Evolutionary conservation across 352 stramenopile genomes (phyloP).

Genomic region (Phytophthora constricta): DNA sequence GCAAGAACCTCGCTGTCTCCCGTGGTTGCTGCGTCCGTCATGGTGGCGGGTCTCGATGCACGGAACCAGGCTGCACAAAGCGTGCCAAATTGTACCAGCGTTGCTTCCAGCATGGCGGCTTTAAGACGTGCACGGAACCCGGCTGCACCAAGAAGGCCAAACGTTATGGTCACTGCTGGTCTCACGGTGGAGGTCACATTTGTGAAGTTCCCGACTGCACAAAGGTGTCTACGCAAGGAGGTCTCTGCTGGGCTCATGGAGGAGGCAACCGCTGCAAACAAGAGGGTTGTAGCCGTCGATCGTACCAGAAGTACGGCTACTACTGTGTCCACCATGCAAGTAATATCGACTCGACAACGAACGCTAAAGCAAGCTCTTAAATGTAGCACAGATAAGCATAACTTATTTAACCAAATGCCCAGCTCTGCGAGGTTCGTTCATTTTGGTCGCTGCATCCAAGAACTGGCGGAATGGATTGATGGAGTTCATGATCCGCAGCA

Average conservation of each 20-base stretch:
- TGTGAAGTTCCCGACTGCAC: constrained; percentile 59
- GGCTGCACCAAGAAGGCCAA: constrained; percentile 71
- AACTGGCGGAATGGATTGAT: no score
- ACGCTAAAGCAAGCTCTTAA: no score
- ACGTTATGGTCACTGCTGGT: constrained; percentile 75
- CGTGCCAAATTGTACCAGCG: constrained; percentile 69
- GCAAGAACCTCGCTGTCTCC: constrained; percentile 62
- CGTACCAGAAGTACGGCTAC: constrained; percentile 71
- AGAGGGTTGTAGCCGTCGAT: constrained; percentile 60
- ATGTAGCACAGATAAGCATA: no score
- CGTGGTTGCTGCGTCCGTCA: constrained; percentile 59
- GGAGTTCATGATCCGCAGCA: no score
- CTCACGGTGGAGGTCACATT: constrained; percentile 68
- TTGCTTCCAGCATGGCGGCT: constrained; percentile 73
- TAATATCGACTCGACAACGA: no score
- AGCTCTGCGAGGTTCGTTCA: no score
- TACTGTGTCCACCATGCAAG: constrained; percentile 58
- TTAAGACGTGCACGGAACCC: constrained; percentile 64
- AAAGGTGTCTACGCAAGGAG: constrained; percentile 69
- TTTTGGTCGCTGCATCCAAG: no score
- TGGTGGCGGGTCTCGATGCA: constrained; percentile 55
- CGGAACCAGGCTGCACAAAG: constrained; percentile 53
- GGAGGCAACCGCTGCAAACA: constrained; percentile 63
- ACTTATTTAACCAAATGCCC: no score
- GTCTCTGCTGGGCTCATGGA: constrained; percentile 73